These are phyloP conservation scores for Scytalidium lignicola DNA, from an alignment of 2,329 filamentous ascomycete species.

Conservation along the genomic window DNA sequence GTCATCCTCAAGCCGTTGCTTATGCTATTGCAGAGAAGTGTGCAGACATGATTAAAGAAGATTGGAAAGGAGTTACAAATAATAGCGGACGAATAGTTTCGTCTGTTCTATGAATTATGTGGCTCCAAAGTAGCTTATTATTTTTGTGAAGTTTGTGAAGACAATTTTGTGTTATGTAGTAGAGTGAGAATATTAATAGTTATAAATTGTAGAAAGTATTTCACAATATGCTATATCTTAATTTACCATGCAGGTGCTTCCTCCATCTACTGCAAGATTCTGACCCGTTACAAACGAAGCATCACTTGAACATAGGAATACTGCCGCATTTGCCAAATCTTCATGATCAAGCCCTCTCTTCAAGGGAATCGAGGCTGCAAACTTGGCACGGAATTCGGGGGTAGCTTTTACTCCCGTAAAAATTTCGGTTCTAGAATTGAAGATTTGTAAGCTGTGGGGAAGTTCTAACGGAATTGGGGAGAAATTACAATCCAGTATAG, in stretches of 20 bases:
- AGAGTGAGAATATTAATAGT: no score
- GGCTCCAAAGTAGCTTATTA: no score
- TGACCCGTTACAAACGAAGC: not conserved
- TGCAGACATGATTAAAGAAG: constrained; percentile 1
- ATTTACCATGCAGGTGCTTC: not conserved
- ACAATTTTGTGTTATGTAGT: no score
- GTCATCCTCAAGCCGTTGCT: constrained; percentile 3
- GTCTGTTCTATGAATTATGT: not conserved
- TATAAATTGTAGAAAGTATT: no score
- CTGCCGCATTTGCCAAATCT: not conserved
- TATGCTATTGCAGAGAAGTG: constrained; percentile 3
- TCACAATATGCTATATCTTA: no score
- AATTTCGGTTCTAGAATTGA: not conserved
- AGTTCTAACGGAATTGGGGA: not conserved
- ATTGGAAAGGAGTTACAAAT: not conserved
- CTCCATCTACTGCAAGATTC: not conserved
- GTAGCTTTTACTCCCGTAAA: not conserved
- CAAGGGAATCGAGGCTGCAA: not conserved
- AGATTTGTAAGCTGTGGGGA: not conserved
- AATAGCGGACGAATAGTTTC: not conserved
- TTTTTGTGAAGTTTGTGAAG: no score
- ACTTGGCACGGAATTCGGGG: not conserved
- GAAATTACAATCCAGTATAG: constrained; percentile 48
- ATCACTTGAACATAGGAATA: not conserved
- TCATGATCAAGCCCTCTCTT: not conserved